These are phyloP conservation scores for Sindora glabra DNA, from an alignment of 306 rosid species.

Conservation along the genomic window DNA sequence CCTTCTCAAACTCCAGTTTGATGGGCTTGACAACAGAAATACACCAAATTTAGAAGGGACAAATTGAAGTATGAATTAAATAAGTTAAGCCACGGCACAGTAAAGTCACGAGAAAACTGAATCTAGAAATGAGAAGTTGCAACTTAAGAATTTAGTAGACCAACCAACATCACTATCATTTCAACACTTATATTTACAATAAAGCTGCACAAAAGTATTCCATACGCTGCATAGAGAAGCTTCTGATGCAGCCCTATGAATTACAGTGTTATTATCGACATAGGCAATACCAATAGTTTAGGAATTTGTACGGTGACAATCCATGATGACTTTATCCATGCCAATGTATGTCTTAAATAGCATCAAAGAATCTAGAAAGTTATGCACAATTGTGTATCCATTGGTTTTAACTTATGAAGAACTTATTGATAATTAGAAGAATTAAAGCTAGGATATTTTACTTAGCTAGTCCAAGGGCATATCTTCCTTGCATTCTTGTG, in stretches of 20 bases:
- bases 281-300: background rate
- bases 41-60: conserved; percentile 7
- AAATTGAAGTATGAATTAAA: background rate
- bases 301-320: background rate
- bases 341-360: background rate
- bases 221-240: background rate
- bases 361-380: background rate
- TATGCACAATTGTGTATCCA: background rate
- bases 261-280: background rate
- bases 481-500: background rate
- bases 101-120: conserved; percentile 6
- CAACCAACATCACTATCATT: background rate
- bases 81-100: background rate
- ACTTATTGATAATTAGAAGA: background rate
- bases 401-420: background rate
- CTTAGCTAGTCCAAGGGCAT: background rate
- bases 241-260: background rate
- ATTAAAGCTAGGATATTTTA: background rate
- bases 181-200: background rate
- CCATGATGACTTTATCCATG: background rate
- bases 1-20: conserved; percentile 94
- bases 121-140: background rate
- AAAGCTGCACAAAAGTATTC: background rate
- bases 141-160: background rate
- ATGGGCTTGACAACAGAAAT: conserved; percentile 64